A percentile compares a stretch with the other conserved stretches of the same genome.
phyloP scores from a whole-genome alignment of 306 rosid genomes.

The Hylodesmum podocarpum region DNA sequence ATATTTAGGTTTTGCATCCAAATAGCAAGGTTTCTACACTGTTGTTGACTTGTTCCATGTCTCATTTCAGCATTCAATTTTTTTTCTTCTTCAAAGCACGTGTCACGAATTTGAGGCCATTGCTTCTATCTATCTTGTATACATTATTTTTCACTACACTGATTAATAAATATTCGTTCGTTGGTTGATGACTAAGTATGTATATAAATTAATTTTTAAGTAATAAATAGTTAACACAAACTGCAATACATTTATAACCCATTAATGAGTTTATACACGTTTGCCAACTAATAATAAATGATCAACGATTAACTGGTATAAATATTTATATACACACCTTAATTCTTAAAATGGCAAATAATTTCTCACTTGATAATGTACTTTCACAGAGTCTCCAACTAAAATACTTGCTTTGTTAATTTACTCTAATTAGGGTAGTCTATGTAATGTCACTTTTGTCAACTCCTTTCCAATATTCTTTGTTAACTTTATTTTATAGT shows the following conservation, averaged over 20 bases:
- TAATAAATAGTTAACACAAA: neutral
- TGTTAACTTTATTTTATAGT: no score
- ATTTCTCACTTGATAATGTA: neutral
- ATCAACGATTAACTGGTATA: neutral
- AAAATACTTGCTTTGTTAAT: neutral
- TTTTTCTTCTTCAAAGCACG: no score
- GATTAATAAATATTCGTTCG: neutral
- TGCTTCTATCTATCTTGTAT: neutral
- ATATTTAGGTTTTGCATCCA: no score
- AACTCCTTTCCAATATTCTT: no score
- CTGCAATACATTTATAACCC: neutral
- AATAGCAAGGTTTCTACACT: no score
- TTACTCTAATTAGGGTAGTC: neutral
- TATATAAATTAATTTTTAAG: neutral
- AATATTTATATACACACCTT: neutral
- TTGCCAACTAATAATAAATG: neutral
- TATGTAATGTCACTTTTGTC: slow-evolving; percentile 4
- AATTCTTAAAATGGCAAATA: neutral
- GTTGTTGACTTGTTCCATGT: no score
- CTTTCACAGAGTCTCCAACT: neutral
- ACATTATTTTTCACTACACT: neutral
- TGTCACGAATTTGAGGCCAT: no score
- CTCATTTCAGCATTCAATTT: no score
- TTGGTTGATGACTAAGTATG: neutral
- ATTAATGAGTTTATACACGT: neutral